Base-by-base conservation (phyloP, 2,329 filamentous ascomycete genomes). In the Ilyonectria sp. region DNA sequence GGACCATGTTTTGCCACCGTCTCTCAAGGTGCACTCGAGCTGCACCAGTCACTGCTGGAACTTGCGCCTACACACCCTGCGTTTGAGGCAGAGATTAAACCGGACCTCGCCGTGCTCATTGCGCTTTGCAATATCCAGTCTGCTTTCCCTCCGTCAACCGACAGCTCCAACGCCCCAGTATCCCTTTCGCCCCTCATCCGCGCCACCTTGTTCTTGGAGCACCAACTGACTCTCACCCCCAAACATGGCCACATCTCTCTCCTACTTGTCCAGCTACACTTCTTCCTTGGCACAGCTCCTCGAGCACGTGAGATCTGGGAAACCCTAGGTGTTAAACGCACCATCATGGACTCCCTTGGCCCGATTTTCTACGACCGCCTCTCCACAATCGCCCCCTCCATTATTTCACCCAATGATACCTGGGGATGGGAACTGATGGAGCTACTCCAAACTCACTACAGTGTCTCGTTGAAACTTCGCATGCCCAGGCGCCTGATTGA, bases 301-400 rank as follows among this genome's bases (percentile, higher is more conserved):
- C 81, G 82, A 19, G 86, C 85, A 0, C 79, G 83, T 26, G 76
- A 84, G 37, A 76, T 87, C 2, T 90, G 87, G 86, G 79, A 82
- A 11, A 81, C 81, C 0, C 80, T 89, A 10, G 86, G 83, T 3
- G 84, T 90, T 2, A 90, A 90, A 76, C 83, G 87, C 23, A 87
- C 86, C 0, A 86, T 89, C 31, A 84, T 88, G n/a, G 87, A 90
- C 68, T 86, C 87, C 0, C 80, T 90, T 0, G 86, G 82, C 3
- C 84, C 87, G 0, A 78, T 88, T 1, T 88, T 88, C 65, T 85
- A 86, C 67, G 88, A 90, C 72, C 83, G 88, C 2, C 77, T 90
- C 6, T 86, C 86, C 1, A 86, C 82, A 1, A 75, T 89, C 2
- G 80, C 87, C 0, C 88, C 88, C 0, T 71, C 73, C 9, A 67